Evolutionary conservation across 345 rosid species (phyloP).

Genomic region (Syzygium grande): DNA sequence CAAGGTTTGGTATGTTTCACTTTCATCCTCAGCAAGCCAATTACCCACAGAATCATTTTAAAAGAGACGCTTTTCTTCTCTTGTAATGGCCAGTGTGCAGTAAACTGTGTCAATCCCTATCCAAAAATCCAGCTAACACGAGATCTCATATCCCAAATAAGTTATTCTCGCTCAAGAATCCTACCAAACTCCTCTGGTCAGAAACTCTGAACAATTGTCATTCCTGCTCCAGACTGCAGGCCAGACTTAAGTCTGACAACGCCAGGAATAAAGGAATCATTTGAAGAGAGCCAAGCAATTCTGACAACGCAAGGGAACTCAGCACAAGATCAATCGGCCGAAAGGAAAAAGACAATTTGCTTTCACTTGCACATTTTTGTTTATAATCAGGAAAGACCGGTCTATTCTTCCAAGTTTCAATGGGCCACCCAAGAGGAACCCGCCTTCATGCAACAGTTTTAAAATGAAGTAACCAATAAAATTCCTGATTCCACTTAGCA

Average conservation of each 20-base stretch:
- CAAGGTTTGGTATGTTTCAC: neutral
- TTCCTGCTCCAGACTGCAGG: neutral
- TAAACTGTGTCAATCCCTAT: neutral
- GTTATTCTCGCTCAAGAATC: neutral
- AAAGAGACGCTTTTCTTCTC: neutral
- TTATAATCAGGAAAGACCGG: neutral
- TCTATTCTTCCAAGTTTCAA: neutral
- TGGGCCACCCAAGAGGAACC: neutral
- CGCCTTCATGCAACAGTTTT: neutral
- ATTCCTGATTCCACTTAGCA: neutral
- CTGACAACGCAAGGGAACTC: neutral
- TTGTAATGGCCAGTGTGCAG: neutral
- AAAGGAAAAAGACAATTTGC: neutral
- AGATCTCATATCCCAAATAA: neutral
- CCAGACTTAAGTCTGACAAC: neutral
- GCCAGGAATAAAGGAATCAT: neutral
- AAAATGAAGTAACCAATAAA: neutral
- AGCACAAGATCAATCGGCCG: neutral
- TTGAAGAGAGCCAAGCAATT: neutral
- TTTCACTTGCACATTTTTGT: neutral
- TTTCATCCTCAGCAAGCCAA: neutral
- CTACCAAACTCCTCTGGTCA: neutral
- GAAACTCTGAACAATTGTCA: neutral
- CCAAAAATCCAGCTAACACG: neutral
- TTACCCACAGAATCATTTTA: neutral